These are phyloP conservation scores for Aeminium ludgeri DNA, from an alignment of 495 filamentous ascomycete species.

Conservation along the genomic window DNA sequence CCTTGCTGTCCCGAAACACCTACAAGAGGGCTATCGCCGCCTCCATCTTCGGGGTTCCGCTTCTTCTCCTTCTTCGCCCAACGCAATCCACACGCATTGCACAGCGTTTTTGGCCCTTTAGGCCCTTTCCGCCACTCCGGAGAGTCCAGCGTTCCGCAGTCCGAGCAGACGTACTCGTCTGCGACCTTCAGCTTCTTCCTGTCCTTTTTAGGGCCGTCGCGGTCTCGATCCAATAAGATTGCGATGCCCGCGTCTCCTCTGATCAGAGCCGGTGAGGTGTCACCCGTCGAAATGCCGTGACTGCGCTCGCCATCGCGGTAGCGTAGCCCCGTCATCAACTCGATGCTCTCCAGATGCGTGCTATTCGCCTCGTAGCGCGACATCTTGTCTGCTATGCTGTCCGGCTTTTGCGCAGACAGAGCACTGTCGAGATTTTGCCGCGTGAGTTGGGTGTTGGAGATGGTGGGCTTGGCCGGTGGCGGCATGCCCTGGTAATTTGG, in stretches of 20 bases:
- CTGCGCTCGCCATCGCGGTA: conserved; percentile 83
- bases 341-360: conserved; percentile 72
- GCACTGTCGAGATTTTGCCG: conserved; percentile 65
- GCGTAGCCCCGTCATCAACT: conserved; percentile 79
- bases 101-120: conserved; percentile 83
- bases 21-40: conserved; percentile 3
- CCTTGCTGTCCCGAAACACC: too few species aligned
- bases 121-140: conserved; percentile 97
- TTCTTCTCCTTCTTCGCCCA: conserved; percentile 36
- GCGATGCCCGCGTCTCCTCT: conserved; percentile 75
- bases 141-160: conserved; percentile 70
- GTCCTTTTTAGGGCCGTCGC: conserved; percentile 63
- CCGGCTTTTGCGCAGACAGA: conserved; percentile 46
- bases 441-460: conserved; percentile 49
- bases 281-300: conserved; percentile 75
- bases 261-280: conserved; percentile 58
- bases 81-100: conserved; percentile 74
- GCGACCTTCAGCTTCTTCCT: conserved; percentile 80
- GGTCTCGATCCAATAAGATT: conserved; percentile 48
- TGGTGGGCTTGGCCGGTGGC: conserved; percentile 46
- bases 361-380: conserved; percentile 49
- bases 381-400: conserved; percentile 64
- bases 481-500: conserved; percentile 39
- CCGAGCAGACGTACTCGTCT: conserved; percentile 90
- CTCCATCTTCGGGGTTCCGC: conserved; percentile 12